phyloP scores from a whole-genome alignment of 2,329 filamentous ascomycete species.

The Lecanosticta acicola region DNA sequence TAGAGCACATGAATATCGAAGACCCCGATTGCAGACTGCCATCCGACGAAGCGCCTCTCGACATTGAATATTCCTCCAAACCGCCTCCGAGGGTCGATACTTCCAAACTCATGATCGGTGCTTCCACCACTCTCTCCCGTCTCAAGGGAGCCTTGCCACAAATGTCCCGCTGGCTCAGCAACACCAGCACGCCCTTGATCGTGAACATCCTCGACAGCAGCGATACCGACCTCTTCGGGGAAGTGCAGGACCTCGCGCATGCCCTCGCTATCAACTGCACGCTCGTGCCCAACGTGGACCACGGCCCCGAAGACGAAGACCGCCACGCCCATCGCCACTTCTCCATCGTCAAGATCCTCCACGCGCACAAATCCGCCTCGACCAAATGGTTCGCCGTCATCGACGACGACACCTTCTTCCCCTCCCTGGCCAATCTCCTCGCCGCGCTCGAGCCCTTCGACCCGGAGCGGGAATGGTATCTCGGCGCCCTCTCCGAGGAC shows the following conservation, averaged over 20 bases:
- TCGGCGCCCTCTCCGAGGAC: constrained; percentile 14
- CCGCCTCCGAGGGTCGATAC: background rate
- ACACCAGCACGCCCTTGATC: constrained; percentile 1
- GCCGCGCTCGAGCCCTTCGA: constrained; percentile 11
- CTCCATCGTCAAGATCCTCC: constrained; percentile 1
- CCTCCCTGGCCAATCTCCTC: constrained; percentile 8
- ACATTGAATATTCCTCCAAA: background rate
- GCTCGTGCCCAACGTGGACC: constrained; percentile 1
- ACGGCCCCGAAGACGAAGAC: background rate
- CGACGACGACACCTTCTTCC: constrained; percentile 20
- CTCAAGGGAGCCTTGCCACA: constrained; percentile 1
- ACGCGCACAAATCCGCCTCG: background rate
- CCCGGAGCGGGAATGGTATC: constrained; percentile 5
- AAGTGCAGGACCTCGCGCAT: background rate
- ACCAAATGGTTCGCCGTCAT: constrained; percentile 16
- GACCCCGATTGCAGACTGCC: background rate
- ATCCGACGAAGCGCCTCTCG: background rate
- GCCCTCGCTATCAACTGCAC: background rate
- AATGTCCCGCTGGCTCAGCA: constrained; percentile 1
- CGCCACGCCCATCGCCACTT: constrained; percentile 7
- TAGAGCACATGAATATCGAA: background rate
- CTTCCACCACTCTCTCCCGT: constrained; percentile 3
- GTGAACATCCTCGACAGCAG: constrained; percentile 5
- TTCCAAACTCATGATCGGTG: constrained; percentile 1
- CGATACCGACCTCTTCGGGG: background rate